Base-by-base conservation (phyloP, 2,329 filamentous ascomycete species). In the Lecanoromycetidae sp. region DNA sequence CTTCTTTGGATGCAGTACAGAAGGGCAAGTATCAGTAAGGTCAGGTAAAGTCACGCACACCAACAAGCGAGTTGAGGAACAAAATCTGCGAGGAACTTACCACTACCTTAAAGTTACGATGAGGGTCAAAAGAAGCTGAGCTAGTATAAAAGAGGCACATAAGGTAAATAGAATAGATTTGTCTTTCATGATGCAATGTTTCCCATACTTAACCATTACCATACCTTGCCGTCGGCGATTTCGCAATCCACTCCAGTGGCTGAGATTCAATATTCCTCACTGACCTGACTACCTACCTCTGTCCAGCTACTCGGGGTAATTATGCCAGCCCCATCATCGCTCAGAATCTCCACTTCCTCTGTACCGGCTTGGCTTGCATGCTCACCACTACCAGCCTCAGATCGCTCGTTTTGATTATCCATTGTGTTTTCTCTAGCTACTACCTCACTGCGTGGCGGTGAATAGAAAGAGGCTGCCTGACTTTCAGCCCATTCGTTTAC, bases 271-370 rank as follows among this genome's bases (percentile, higher is more conserved):
- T 36, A 52, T 17, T 48, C 47, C 13, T 52, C 57, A 46, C 59
- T 61, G 15, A 60, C 55, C n/a, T 54, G 52, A 48, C 59, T 61
- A 12, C 55, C 59, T 4, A 61, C 58, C 37, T 61, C 59, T 23
- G 59, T 60, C 59, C 59, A 61, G 50, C 57, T 61, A 17, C 55
- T 57, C 25, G 59, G 59, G 9, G 59, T 61, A 30, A 53, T 57
- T 23, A 60, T 54, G 8, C 55, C 57, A 46, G 57, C 57, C 22
- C 50, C 58, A 42, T 54, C 48, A 19, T 61, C 58, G 32, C 58
- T 60, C 40, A 59, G 50, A 4, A 60, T 29, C 43, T 60, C 59
- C 30, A 58, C 49, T 10, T 57, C 56, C 30, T 57, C 56, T 17
- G 41, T 53, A 3, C 46, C 53, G 5, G 46, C 17, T 25, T 45